Percentiles rank a stretch among this genome's conserved stretches.
phyloP scores from a whole-genome alignment of 768 basidiomycete species.

The Boletus patriciae region DNA sequence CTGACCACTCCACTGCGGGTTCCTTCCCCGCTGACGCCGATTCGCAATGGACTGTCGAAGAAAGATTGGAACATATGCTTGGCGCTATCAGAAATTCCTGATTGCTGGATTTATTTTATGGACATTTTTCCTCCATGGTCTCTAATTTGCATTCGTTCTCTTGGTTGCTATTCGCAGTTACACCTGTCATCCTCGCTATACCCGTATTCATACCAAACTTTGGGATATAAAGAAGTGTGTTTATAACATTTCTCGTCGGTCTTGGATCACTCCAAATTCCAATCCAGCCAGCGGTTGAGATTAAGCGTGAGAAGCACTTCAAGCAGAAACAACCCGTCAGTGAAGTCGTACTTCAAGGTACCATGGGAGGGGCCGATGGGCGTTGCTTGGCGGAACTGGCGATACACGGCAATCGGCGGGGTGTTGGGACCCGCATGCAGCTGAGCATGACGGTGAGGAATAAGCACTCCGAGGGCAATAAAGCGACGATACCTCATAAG shows the following conservation, averaged over 20 bases:
- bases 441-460: constrained; percentile 31
- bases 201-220: constrained; percentile 35
- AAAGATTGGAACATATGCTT: constrained; percentile 73
- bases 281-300: constrained; percentile 75
- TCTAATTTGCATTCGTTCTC: constrained; percentile 15
- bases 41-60: constrained; percentile 70
- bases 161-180: constrained; percentile 18
- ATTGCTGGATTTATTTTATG: constrained; percentile 29
- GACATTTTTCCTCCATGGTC: constrained; percentile 11
- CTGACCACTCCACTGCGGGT: constrained; percentile 59
- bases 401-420: constrained; percentile 56
- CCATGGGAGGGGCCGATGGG: constrained; percentile 66
- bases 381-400: constrained; percentile 50
- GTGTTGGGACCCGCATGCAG: constrained; percentile 48
- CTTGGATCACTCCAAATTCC: constrained; percentile 39
- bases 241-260: constrained; percentile 17
- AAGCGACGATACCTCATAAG: constrained; percentile 57
- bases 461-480: background rate
- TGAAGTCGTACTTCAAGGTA: constrained; percentile 62
- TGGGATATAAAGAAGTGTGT: constrained; percentile 35
- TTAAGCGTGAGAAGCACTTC: constrained; percentile 65
- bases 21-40: constrained; percentile 63
- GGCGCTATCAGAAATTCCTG: constrained; percentile 36
- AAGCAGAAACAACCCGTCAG: constrained; percentile 56
- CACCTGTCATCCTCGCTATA: constrained; percentile 26